Base-by-base conservation (phyloP, 2,329 filamentous ascomycete genomes). In the Cercospora citrullina region DNA sequence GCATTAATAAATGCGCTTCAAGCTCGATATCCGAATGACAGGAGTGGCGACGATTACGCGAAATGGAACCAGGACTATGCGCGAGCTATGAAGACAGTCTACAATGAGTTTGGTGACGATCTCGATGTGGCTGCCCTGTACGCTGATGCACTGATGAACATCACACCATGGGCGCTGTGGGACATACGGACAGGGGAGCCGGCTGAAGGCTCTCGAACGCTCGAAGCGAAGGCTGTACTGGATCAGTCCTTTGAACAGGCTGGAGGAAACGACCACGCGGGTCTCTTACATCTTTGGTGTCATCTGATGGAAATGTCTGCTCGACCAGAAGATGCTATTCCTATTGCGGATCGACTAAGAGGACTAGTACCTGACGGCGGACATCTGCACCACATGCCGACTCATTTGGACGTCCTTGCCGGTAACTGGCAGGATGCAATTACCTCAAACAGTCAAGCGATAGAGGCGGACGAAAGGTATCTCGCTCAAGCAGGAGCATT, bases 241-340 rank as follows among this genome's bases (percentile, higher is more conserved):
- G 89, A 91, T 33, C 79, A 76, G 3, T 88, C 87, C 0, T 79
- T 94, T 18, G 74, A 78, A 1, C 80, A 83, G 2, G 77, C 82
- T 1, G 82, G 81, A 16, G 85, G 82, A 0, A 76, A 81, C 3
- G 72, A 80, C 6, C 91, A 95, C 73, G 89, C 91, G 0, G 91
- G 91, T 0, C 78, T 93, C 0, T 81, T 93, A 5, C 91, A 94
- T 76, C 79, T 92, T 33, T 93, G 93, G 77, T 91, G 93, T 45
- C 90, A 93, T 72, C 84, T 92, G 3, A 90, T 92, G 83, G 91
- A 93, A 75, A 92, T 92, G 90, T 92, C 90, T 0, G 80, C 82
- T 0, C 84, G 81, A 0, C 90, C 90, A 0, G 90, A 92, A 75
- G 76, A 79, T 1, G 91, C 88, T 1, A 77, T 91, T 16, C 80